phyloP scores from a whole-genome alignment of 805 yeast genomes.

The Candida orba region DNA sequence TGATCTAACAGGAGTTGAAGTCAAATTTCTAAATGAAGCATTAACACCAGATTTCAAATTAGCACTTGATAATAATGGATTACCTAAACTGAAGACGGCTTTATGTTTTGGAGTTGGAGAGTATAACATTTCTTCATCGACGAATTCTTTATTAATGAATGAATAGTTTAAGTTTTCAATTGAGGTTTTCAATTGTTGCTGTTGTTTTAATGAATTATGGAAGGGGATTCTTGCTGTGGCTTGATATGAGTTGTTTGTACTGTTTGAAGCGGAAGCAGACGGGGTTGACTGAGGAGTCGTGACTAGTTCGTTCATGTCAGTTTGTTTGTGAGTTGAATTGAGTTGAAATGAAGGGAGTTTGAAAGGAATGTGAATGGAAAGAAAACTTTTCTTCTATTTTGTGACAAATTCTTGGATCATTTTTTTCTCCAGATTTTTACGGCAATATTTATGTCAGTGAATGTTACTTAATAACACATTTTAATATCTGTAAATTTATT shows the following conservation, averaged over 20 bases:
- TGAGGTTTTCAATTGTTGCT: too few species aligned
- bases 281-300: slow-evolving; percentile 7
- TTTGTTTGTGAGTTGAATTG: not conserved
- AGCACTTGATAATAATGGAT: not conserved
- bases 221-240: slow-evolving; percentile 6
- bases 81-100: slow-evolving; percentile 2
- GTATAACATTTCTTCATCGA: slow-evolving; percentile 12
- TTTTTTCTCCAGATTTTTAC: not conserved
- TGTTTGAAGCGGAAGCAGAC: slow-evolving; percentile 4
- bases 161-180: slow-evolving; percentile 13
- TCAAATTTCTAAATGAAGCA: slow-evolving; percentile 18
- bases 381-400: not conserved
- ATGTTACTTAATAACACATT: too few species aligned
- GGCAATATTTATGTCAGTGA: too few species aligned
- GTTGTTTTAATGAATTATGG: not conserved
- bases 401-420: not conserved
- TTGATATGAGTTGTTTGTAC: slow-evolving; percentile 1
- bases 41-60: not conserved
- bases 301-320: slow-evolving; percentile 9
- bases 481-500: too few species aligned
- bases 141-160: slow-evolving; percentile 20
- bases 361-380: not conserved
- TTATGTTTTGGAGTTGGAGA: not conserved
- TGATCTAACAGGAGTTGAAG: slow-evolving; percentile 20
- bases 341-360: not conserved